These are phyloP conservation scores for Akanthomyces dipterigenus DNA, from an alignment of 2,329 filamentous ascomycete genomes.

Conservation along the genomic window DNA sequence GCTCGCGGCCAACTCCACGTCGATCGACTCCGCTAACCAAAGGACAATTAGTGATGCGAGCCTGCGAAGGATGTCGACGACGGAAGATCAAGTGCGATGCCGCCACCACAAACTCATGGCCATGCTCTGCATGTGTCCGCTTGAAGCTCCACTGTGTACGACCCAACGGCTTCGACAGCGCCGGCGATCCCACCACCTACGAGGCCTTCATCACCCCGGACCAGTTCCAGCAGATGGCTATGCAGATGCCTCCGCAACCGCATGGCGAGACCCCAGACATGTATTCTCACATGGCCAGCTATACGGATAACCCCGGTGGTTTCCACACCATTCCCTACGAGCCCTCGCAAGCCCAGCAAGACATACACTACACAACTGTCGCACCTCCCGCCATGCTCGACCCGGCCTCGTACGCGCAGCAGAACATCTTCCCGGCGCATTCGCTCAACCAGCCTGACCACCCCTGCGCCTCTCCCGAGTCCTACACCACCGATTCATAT, in stretches of 20 bases:
- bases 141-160: constrained; percentile 91
- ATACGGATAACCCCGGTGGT: constrained; percentile 36
- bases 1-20: background rate
- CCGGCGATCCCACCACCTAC: constrained; percentile 30
- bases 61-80: constrained; percentile 88
- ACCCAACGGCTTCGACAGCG: constrained; percentile 64
- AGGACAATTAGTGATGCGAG: constrained; percentile 71
- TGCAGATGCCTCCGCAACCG: constrained; percentile 37
- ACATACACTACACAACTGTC: constrained; percentile 48
- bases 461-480: constrained; percentile 35
- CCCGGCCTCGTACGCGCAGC: constrained; percentile 38
- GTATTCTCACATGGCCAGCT: constrained; percentile 44
- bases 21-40: background rate
- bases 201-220: constrained; percentile 26
- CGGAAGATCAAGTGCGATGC: constrained; percentile 98
- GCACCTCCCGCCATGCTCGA: constrained; percentile 43
- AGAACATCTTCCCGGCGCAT: constrained; percentile 48
- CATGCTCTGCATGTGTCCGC: constrained; percentile 86
- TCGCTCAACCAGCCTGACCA: constrained; percentile 29
- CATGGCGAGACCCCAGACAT: constrained; percentile 35
- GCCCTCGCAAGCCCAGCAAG: constrained; percentile 35
- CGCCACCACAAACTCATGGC: constrained; percentile 95
- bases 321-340: constrained; percentile 46
- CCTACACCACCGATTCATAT: constrained; percentile 56
- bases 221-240: constrained; percentile 43